Base-by-base conservation (phyloP, 306 rosid genomes). In the Inga laurina region DNA sequence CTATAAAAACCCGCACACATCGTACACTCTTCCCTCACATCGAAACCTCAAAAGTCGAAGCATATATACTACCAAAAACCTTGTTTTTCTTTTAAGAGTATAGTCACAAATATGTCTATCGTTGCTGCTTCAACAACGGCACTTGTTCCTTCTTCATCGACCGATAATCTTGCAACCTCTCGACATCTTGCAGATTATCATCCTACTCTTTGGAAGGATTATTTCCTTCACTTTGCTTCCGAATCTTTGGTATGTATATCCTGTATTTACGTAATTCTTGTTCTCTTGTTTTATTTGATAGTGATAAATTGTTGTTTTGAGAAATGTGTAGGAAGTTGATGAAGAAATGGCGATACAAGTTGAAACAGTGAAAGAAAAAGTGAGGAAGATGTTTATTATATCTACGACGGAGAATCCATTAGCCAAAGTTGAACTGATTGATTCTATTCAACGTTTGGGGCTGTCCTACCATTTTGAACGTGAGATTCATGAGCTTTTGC, bases 381-480 rank as follows among this genome's bases (percentile, higher is more conserved):
- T 88, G 84, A 87, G 73, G 52, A 84, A 72, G 14, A 83, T 73
- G 77, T 81, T 86, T 14, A 5, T 39, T 39, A 13, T 19, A 2
- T n/a, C 78, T 18, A 16, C 14, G 1, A 49, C 0, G 6, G 83
- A 74, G 13, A 45, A 75, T 7, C 45, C 80, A 2, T 61, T 57
- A 22, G 44, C 41, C 1, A 81, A 70, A 32, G 32, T 88, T n/a
- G 32, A 80, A 32, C 45, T 86, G 9, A 79, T 91, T n/a, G 90
- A 91, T 57, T 70, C 87, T 43, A 75, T 89, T 22, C 93, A 86
- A 7, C 88, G 90, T 18, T 82, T 89, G 52, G 92, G 91, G 4
- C 73, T 22, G 12, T 82, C 14, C 14, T 81, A 86, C 46, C 86
- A 89, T 75, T 87, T 91, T 22, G 86, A 91, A 66, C 19, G 0